phyloP scores from a whole-genome alignment of 306 rosid species.

The Cucurbita ficifolia region DNA sequence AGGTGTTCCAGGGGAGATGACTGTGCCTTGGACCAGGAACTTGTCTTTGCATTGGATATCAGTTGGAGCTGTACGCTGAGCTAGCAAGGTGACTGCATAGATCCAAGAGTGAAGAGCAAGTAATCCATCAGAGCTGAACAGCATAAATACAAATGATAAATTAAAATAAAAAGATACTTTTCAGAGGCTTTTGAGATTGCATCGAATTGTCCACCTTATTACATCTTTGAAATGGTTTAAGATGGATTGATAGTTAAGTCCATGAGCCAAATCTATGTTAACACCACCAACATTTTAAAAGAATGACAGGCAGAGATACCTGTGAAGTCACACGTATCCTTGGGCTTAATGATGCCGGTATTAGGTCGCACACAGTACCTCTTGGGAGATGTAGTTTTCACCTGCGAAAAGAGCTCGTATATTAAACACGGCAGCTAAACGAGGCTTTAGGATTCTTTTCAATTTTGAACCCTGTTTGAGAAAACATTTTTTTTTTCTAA shows the following conservation, averaged over 20 bases:
- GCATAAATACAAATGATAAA: neutral
- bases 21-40: constrained; percentile 65
- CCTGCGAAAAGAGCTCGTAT: constrained; percentile 28
- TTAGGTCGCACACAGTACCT: constrained; percentile 90
- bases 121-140: neutral
- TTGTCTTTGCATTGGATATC: constrained; percentile 84
- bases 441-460: neutral
- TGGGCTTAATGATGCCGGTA: constrained; percentile 63
- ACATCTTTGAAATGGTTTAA: neutral
- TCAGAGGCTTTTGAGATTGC: neutral
- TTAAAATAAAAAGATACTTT: neutral
- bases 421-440: neutral
- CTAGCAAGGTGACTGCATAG: constrained; percentile 83
- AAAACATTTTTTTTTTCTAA: neutral
- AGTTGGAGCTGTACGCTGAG: constrained; percentile 57
- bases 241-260: neutral
- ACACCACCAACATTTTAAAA: neutral
- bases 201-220: neutral
- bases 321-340: constrained; percentile 50
- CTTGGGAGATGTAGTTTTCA: constrained; percentile 86
- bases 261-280: neutral
- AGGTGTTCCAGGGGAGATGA: constrained; percentile 45
- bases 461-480: neutral
- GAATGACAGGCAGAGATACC: constrained; percentile 29
- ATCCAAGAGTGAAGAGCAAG: constrained; percentile 8